Evolutionary conservation across 257 asterid species (phyloP).

Genomic region (Przewalskia tangutica): DNA sequence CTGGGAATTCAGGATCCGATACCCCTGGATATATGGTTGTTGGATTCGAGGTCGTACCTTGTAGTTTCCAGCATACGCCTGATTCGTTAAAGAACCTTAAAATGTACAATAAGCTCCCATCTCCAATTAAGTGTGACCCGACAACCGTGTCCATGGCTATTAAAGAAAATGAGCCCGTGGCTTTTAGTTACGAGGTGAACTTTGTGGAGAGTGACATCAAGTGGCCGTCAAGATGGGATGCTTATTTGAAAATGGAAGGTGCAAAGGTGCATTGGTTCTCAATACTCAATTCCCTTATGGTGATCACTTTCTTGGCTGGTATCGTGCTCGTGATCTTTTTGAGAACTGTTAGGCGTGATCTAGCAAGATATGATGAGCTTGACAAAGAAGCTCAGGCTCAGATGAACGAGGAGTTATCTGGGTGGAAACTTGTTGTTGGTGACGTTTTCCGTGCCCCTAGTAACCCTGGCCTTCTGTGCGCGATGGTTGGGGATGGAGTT

Average conservation of each 20-base stretch:
- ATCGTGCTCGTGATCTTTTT: constrained; percentile 73
- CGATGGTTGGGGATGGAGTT: constrained; percentile 87
- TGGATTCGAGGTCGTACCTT: constrained; percentile 83
- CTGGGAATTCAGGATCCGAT: constrained; percentile 39
- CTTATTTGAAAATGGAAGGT: constrained; percentile 88
- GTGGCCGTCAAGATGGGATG: constrained; percentile 98
- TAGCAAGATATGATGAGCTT: constrained; percentile 71
- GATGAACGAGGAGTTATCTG: constrained; percentile 89
- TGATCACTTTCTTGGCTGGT: constrained; percentile 87
- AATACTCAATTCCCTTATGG: constrained; percentile 78
- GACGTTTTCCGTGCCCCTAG: constrained; percentile 77
- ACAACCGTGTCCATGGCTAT: constrained; percentile 49
- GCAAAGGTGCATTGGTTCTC: constrained; percentile 96
- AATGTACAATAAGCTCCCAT: constrained; percentile 43
- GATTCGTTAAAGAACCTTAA: constrained; percentile 50
- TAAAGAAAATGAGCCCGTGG: constrained; percentile 62
- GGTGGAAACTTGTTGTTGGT: constrained; percentile 88
- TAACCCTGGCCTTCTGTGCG: constrained; percentile 62
- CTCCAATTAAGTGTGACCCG: constrained; percentile 59
- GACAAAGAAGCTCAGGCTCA: constrained; percentile 92
- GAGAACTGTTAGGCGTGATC: constrained; percentile 82
- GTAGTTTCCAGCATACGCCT: constrained; percentile 56
- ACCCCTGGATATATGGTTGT: constrained; percentile 87
- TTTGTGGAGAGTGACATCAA: constrained; percentile 75
- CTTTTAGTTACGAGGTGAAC: constrained; percentile 62